A percentile compares a stretch with the other conserved stretches of the same genome.
phyloP scores from a whole-genome alignment of 805 yeast species.

The Cyberlindnera misumaiensis region DNA sequence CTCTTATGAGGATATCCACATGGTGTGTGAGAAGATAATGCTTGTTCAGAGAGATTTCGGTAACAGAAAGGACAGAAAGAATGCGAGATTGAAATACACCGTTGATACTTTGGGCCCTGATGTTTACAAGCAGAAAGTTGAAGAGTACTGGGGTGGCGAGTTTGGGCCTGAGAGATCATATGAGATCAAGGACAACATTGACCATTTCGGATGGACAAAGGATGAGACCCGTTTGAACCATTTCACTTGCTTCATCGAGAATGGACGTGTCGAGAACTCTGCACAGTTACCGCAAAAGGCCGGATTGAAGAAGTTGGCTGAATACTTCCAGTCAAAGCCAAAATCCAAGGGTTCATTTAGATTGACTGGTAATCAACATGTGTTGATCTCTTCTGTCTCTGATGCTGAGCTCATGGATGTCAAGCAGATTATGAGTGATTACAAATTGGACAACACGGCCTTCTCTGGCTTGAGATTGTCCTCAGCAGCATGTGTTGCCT shows the following conservation, averaged over 20 bases:
- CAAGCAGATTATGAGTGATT: constrained; percentile 58
- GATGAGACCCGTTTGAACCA: constrained; percentile 83
- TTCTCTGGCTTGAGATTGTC: constrained; percentile 82
- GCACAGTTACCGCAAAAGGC: constrained; percentile 84
- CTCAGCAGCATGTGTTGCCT: constrained; percentile 95
- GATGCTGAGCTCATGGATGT: constrained; percentile 60
- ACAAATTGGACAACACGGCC: constrained; percentile 76
- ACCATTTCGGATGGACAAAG: constrained; percentile 88
- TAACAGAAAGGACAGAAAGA: constrained; percentile 93
- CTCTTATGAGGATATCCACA: constrained; percentile 55
- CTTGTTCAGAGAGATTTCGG: constrained; percentile 91
- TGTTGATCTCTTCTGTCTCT: constrained; percentile 64
- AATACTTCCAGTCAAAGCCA: constrained; percentile 43
- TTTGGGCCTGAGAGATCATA: constrained; percentile 67
- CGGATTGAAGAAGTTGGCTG: constrained; percentile 76
- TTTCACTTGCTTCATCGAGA: constrained; percentile 90
- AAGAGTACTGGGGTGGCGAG: constrained; percentile 71
- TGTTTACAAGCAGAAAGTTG: constrained; percentile 71
- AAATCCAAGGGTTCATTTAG: constrained; percentile 77
- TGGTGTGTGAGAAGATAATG: constrained; percentile 87
- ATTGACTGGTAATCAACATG: constrained; percentile 93
- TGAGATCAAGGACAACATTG: constrained; percentile 80
- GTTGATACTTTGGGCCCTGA: constrained; percentile 92
- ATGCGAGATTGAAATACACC: constrained; percentile 95
- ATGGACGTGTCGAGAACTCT: constrained; percentile 93